A percentile compares a stretch with the other conserved stretches of the same genome.
Evolutionary conservation across 768 basidiomycete genomes (phyloP).

Genomic region (Calocera cornea): DNA sequence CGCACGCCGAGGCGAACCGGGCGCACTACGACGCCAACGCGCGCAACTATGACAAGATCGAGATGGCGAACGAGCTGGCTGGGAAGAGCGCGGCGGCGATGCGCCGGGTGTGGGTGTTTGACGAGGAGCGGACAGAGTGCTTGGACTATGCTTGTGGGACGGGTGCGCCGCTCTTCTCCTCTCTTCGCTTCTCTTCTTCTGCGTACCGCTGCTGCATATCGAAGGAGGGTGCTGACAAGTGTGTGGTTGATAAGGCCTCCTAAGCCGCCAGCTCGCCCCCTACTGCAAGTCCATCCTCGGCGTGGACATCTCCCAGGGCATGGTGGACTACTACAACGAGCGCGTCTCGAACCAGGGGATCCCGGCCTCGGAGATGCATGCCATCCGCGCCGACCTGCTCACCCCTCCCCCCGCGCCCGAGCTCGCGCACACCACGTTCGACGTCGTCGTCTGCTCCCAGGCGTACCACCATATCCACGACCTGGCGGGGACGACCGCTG

Average conservation of each 20-base stretch:
- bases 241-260: conserved; percentile 33
- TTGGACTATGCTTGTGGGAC: conserved; percentile 69
- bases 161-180: conserved; percentile 28
- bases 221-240: background rate
- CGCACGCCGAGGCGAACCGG: conserved; percentile 24
- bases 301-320: conserved; percentile 58
- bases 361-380: conserved; percentile 43
- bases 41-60: conserved; percentile 16
- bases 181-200: background rate
- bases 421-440: conserved; percentile 44
- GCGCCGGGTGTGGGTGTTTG: conserved; percentile 33
- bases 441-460: conserved; percentile 49
- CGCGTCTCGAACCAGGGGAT: conserved; percentile 49
- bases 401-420: conserved; percentile 36
- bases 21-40: conserved; percentile 32
- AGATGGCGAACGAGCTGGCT: conserved; percentile 13
- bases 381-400: conserved; percentile 37
- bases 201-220: background rate
- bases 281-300: conserved; percentile 52
- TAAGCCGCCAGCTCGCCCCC: conserved; percentile 48
- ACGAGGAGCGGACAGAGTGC: conserved; percentile 40
- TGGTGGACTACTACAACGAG: conserved; percentile 54
- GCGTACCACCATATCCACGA: conserved; percentile 52
- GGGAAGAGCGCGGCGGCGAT: conserved; percentile 22
- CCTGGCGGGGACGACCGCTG: conserved; percentile 37